Evolutionary conservation across 257 asterid genomes (phyloP), one percentile per base, ranked within the genome.

Genomic region (Solanum infundibuliforme): DNA sequence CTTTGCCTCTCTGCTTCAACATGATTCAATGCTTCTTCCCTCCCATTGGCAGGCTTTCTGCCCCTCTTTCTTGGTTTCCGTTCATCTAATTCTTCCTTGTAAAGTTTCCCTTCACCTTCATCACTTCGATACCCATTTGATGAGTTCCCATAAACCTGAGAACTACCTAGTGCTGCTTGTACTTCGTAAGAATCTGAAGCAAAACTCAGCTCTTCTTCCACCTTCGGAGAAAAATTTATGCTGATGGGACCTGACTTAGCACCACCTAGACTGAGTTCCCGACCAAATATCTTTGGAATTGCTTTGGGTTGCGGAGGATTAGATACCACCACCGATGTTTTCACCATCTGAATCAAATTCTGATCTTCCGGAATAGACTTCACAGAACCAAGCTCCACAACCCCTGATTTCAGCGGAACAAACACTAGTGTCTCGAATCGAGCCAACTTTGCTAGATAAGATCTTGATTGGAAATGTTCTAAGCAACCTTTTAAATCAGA

Each of bases 1-100:
- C 98, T 95, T 91, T 96, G 99, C 86, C 99, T 94, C 89, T 96
- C 99, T 2, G 99, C 98, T 87, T 94, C 98, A 85, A 96, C 98
- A 5, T 96, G 99, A 84, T 96, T 96, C 83, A 96, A 71, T 1
- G 99, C 95, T 86, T 96, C 99, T 35, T 95, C 99, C 89, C 98
- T 94, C 89, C 98, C 99, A 29, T 94, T 94, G 41, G 98, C 96
- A 0, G 98, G 98, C 86, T 95, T 96, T 60, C 99, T 90, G 2
- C 99, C 99, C 87, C 99, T 88, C 89, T 95, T 96, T 83, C 98
- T 92, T n/a, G 98, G 98, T 87, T 90, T 94, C 74, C 87, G 94
- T 7, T 95, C 98, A n/a, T 96, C 98, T 3, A 94, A 85, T 75
- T 92, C 87, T 88, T 20, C 20, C 86, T 73, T 89, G 94, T 35